A percentile compares a stretch with the other conserved stretches of the same genome.
These are phyloP conservation scores for Pichia terricola DNA, from an alignment of 1,139 yeast genomes.

Conservation along the genomic window DNA sequence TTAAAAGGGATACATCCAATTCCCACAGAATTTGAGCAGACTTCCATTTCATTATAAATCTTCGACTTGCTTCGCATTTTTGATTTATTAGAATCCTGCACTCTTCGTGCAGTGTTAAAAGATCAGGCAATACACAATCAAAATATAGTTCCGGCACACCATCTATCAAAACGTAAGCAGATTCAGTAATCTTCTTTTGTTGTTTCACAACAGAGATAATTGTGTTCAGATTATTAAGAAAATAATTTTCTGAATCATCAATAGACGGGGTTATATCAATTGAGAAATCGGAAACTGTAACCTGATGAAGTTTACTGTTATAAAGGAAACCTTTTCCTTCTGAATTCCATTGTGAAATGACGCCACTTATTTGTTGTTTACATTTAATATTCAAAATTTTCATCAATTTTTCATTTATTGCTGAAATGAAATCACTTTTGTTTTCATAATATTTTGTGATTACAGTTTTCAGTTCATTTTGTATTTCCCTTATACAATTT, in stretches of 20 bases:
- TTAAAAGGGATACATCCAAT: constrained; percentile 13
- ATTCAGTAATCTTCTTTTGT: constrained; percentile 17
- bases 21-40: constrained; percentile 56
- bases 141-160: no score
- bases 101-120: no score
- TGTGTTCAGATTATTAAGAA: constrained; percentile 1
- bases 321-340: neutral
- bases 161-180: constrained; percentile 28
- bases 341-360: constrained; percentile 5
- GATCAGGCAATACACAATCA: no score
- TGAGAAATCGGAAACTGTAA: neutral
- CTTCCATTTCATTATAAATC: constrained; percentile 35
- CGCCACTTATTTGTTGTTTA: neutral
- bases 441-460: constrained; percentile 14
- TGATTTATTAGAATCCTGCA: no score
- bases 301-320: neutral
- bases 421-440: neutral
- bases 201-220: neutral
- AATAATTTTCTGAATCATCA: constrained; percentile 1
- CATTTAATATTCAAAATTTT: constrained; percentile 4
- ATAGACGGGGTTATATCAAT: constrained; percentile 1
- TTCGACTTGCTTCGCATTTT: no score
- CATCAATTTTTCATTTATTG: constrained; percentile 2
- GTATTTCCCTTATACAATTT: neutral
- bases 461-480: neutral